Base-by-base conservation (phyloP, 768 basidiomycete genomes). In the Dendrothele bispora region DNA sequence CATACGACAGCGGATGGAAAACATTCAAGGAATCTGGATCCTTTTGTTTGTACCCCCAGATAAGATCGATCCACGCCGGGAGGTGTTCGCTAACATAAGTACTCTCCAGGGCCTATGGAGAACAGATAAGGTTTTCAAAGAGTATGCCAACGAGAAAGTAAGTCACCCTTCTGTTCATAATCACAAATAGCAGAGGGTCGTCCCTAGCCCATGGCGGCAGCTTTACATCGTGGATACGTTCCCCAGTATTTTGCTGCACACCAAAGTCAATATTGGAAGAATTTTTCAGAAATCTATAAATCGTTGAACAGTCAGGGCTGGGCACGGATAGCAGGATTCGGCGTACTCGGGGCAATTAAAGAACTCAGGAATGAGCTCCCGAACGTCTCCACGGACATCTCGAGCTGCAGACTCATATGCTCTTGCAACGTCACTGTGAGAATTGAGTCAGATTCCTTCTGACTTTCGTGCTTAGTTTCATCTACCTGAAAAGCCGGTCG, bases 1-100 rank as follows among this genome's bases (percentile, higher is more conserved):
- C 92, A 57, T 97, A 97, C 14, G 91, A 95, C 28, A 97, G 68
- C 1, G 94, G 95, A 64, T 97, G 94, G 70, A 91, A 97, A 6
- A 86, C 88, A 56, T 97, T 98, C 49, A 86, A 66, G 0, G 87
- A 80, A 6, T 77, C 79, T 0, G 80, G 71, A 58, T 95, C 91
- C 3, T 82, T 82, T 72, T 95, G 91, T 51, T 89, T 89, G 63
- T 68, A 81, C 28, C 90, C 90, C 91, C 94, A 98, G 43, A 95
- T 89, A 25, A 97, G 76, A 59, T 98, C 95, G 54, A 98, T 95
- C 94, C 95, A 97, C 8, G 79, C 77, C 0, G 88, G 84, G 10
- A 98, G 73, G 54, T 88, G 75, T 53, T 88, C 82, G 67, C 91
- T 92, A 44, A 93, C 94, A 55, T 84, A 80, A 37, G 86, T 78